Evolutionary conservation across 2,329 filamentous ascomycete genomes (phyloP), one percentile per base, ranked within the genome.

Genomic region (Xylaria sp.): DNA sequence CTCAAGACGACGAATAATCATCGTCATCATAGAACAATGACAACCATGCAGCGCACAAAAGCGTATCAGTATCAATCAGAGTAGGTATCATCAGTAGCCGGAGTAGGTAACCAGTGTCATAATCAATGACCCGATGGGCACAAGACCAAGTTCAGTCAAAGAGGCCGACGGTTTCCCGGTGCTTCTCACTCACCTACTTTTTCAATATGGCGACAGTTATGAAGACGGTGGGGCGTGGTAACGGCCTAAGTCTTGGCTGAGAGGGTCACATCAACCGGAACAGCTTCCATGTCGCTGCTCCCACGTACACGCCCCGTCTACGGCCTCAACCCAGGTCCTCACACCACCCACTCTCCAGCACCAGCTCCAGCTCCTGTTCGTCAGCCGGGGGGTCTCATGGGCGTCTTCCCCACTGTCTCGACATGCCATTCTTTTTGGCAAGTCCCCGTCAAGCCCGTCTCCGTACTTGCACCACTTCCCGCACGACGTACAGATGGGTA

Each of bases 241-340:
- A 72, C 66, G 67, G 71, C 66, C 69, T 71, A 67, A 70, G 65
- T 71, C 75, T 76, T 77, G 74, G 76, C 75, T 74, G 70, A 73
- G 70, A 73, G 74, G 74, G 73, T 75, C 73, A 71, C 73, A 73
- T 69, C 70, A 66, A 69, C 72, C 74, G 75, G 76, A 77, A 76
- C 72, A 66, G 70, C 73, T 73, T 76, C 75, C 75, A 74, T 75
- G 51, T 75, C 74, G 74, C 75, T 75, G 66, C 69, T 70, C 68
- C 40, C 56, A 4, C 56, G 38, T 20, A 31, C 56, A 44, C 56
- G 40, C 56, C 56, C 56, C 56, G 33, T 63, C 67, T 68, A 73
- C 67, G 72, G 71, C 71, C 70, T 68, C 69, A 72, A 72, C 74
- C 74, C 69, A 74, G 71, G 38, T 40, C 38, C 65, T 75, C 74